Percentiles rank a stretch among this genome's conserved stretches.
Conservation (phyloP, 345 rosid species). For the Populus nigra region DNA sequence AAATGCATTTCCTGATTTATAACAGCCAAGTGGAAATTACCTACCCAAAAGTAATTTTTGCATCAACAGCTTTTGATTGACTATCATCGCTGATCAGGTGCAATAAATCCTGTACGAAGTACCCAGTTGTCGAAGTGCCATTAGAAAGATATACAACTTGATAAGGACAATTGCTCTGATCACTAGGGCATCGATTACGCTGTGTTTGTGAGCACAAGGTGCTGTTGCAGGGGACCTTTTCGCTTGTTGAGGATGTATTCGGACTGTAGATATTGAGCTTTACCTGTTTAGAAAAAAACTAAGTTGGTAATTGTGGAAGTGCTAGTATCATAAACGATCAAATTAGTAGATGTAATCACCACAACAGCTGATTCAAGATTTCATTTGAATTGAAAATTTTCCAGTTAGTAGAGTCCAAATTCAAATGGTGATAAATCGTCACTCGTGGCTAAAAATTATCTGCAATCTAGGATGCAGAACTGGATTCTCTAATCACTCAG, state of each 20-base stretch:
- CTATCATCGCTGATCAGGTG: constrained; percentile 50
- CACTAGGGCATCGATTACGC: constrained; percentile 43
- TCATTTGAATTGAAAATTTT: background rate
- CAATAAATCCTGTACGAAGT: constrained; percentile 62
- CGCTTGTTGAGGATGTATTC: constrained; percentile 60
- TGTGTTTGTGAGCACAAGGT: constrained; percentile 38
- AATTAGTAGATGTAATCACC: background rate
- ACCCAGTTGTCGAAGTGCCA: constrained; percentile 66
- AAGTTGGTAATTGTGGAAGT: background rate
- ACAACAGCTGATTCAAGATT: background rate
- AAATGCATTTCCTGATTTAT: background rate
- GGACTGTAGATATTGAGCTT: constrained; percentile 69
- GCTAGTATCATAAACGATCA: background rate
- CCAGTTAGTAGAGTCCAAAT: background rate
- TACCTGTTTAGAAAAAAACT: constrained; percentile 33
- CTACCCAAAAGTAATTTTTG: constrained; percentile 67
- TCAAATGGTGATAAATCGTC: background rate
- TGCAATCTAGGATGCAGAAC: no score
- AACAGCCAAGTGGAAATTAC: constrained; percentile 11
- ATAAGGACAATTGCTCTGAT: constrained; percentile 58
- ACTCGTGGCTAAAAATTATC: no score
- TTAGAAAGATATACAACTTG: constrained; percentile 63
- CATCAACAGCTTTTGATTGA: constrained; percentile 37
- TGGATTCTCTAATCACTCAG: no score
- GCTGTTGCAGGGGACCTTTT: constrained; percentile 60